These are phyloP conservation scores for Rhododendron simsii DNA, from an alignment of 148 eudicot species.

Conservation along the genomic window DNA sequence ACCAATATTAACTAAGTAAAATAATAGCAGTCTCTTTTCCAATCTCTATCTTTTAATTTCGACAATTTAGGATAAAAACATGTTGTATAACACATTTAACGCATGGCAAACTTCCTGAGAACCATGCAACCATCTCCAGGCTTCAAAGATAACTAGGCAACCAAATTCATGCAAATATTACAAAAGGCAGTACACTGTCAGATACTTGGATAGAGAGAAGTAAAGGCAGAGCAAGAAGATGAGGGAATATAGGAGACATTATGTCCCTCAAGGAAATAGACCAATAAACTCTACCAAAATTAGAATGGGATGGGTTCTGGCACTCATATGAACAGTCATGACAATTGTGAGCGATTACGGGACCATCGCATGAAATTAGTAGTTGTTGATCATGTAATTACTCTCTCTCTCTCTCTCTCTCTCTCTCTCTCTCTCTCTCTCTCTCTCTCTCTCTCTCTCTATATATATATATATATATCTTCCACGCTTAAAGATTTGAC, in stretches of 20 bases:
- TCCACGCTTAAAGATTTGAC: neutral
- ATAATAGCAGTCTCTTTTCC: neutral
- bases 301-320: neutral
- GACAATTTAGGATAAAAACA: neutral
- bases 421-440: neutral
- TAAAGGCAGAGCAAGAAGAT: too few relatives aligned
- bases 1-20: neutral
- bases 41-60: neutral
- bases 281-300: neutral
- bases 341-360: neutral
- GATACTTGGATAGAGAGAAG: neutral
- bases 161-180: neutral
- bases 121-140: neutral
- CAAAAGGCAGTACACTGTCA: neutral
- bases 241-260: neutral
- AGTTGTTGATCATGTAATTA: neutral
- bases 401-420: neutral
- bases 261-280: neutral
- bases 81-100: neutral
- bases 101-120: neutral
- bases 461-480: neutral
- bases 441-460: neutral
- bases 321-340: neutral
- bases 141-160: neutral
- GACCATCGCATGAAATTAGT: neutral